phyloP scores from a whole-genome alignment of 2,329 filamentous ascomycete species.

The Bisporella sp. region DNA sequence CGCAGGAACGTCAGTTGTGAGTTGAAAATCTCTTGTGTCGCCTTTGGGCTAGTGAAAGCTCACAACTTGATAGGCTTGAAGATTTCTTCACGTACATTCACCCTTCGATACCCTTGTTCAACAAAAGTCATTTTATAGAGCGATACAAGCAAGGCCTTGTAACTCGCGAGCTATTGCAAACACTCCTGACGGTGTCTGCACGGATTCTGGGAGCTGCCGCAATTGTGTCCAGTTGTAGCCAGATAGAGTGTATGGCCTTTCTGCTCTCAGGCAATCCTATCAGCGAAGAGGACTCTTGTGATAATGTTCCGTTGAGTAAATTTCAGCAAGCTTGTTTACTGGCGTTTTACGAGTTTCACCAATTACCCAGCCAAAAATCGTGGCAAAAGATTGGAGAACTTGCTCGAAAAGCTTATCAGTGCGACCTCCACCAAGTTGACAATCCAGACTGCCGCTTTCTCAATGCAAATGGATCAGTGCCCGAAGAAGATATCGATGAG shows the following conservation, averaged over 20 bases:
- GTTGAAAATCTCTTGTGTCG: neutral
- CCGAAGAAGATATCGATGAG: constrained; percentile 28
- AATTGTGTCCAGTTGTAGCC: constrained; percentile 17
- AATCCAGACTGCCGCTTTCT: constrained; percentile 19
- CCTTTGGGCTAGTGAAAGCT: neutral
- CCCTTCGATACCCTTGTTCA: constrained; percentile 26
- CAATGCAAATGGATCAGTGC: constrained; percentile 16
- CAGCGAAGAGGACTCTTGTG: neutral
- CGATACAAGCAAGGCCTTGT: constrained; percentile 18
- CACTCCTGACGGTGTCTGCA: constrained; percentile 25
- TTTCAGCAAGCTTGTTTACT: constrained; percentile 29
- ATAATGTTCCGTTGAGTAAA: constrained; percentile 18
- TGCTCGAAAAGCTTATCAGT: constrained; percentile 28
- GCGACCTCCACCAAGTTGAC: constrained; percentile 30
- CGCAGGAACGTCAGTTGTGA: no score
- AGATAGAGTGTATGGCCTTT: constrained; percentile 19
- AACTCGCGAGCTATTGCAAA: constrained; percentile 15
- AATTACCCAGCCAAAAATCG: constrained; percentile 27
- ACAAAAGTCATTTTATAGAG: constrained; percentile 20
- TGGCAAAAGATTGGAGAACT: constrained; percentile 29
- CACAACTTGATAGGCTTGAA: constrained; percentile 2
- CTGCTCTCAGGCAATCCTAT: constrained; percentile 10
- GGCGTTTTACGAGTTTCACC: constrained; percentile 32
- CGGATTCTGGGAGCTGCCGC: constrained; percentile 20
- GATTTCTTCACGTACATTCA: constrained; percentile 25